phyloP scores from a whole-genome alignment of 139 green algal genomes.

The Limnomonas spitsbergensis region DNA sequence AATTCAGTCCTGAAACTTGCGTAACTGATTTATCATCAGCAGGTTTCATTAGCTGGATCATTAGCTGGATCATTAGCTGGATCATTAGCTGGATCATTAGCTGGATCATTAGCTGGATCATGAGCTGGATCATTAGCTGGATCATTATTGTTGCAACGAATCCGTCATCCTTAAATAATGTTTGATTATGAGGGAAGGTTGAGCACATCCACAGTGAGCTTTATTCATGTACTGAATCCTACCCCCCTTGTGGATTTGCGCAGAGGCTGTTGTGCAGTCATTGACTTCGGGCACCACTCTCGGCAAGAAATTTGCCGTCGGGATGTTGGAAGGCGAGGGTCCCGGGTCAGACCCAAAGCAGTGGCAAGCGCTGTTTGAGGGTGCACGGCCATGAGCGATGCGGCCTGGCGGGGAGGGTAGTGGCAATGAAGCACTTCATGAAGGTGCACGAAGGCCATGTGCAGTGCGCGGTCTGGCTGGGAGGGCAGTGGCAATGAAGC shows the following conservation, averaged over 20 bases:
- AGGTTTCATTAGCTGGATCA: neutral
- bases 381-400: neutral
- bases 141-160: neutral
- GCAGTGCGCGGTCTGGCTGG: no score
- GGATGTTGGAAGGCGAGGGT: conserved; percentile 58
- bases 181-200: neutral
- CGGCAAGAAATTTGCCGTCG: conserved; percentile 50
- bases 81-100: neutral
- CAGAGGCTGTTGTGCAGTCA: conserved; percentile 74
- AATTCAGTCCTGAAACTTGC: neutral
- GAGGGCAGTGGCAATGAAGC: no score
- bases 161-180: neutral
- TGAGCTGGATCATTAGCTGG: neutral
- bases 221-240: neutral
- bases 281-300: conserved; percentile 41
- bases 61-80: neutral
- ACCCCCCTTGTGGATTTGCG: neutral
- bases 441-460: no score
- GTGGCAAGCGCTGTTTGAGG: neutral
- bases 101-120: neutral
- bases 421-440: no score
- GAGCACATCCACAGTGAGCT: neutral
- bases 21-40: neutral
- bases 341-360: conserved; percentile 52
- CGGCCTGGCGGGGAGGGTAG: no score